phyloP scores from a whole-genome alignment of 768 basidiomycete species.

The Tulasnella sp. region DNA sequence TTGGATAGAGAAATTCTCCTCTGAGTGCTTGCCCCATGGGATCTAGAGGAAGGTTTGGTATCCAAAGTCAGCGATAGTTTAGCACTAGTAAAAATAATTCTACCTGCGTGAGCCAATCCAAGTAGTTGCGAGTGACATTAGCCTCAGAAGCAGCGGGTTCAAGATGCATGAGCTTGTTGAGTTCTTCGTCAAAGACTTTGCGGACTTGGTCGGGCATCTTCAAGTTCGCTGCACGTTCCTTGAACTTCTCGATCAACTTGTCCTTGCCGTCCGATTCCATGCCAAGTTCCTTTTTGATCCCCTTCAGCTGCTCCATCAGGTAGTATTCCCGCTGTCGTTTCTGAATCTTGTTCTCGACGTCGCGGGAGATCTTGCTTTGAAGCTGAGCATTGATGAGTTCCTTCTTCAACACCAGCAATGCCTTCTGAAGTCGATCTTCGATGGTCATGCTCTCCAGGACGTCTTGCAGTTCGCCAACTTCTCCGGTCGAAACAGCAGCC shows the following conservation, averaged over 20 bases:
- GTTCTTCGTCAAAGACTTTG: constrained; percentile 94
- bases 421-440: constrained; percentile 81
- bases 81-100: constrained; percentile 11
- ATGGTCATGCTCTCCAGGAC: constrained; percentile 80
- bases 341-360: constrained; percentile 90
- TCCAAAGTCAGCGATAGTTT: background rate
- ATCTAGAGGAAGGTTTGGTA: constrained; percentile 37
- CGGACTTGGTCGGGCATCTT: constrained; percentile 84
- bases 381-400: constrained; percentile 95
- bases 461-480: constrained; percentile 83
- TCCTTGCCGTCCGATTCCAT: constrained; percentile 95
- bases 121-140: constrained; percentile 87
- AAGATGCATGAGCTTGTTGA: constrained; percentile 77
- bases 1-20: constrained; percentile 81
- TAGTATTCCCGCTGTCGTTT: constrained; percentile 93
- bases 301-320: constrained; percentile 92
- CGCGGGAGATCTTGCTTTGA: constrained; percentile 82
- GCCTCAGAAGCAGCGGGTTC: constrained; percentile 89
- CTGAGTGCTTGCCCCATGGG: constrained; percentile 92
- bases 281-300: constrained; percentile 91
- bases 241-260: constrained; percentile 85
- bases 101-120: constrained; percentile 85
- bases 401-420: constrained; percentile 88
- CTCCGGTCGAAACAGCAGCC: constrained; percentile 89
- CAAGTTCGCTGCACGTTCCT: constrained; percentile 63